Base-by-base conservation (phyloP, 1,284 basidiomycete genomes). In the Sparassis latifolia region DNA sequence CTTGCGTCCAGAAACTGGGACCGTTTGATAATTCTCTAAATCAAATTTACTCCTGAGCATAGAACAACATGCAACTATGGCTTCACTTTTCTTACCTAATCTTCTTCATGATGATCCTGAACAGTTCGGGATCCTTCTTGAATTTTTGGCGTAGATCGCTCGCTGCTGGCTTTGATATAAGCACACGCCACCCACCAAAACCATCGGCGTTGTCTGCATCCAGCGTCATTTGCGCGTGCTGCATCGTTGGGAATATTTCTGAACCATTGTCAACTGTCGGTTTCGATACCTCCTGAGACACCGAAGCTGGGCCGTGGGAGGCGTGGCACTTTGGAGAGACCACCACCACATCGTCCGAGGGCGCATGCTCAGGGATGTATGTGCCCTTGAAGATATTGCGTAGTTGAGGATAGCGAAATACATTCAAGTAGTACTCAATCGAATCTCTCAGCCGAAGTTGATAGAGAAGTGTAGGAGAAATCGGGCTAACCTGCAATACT, bases 1-100 rank as follows among this genome's bases (percentile, higher is more conserved):
- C 80, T 5, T 73, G 71, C 20, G 20, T 20, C 20, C 20, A 0
- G 83, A 84, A 59, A 86, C 20, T 85, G 53, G 81, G 75, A 0
- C 84, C 84, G 5, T 77, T 75, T 0, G 83, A 86, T 2, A 86
- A 68, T 51, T 84, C 78, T 57, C 83, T 86, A 49, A n/a, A 20
- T 39, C 12, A 42, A 20, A 42, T 31, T 38, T 43, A 20, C 20
- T 20, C 20, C 20, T 20, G 20, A 20, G 20, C 20, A 20, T 20
- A 28, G 32, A 42, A 12, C 42, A 33, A 3, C 3, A 10, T 28
- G 41, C 20, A 39, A 33, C 7, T 28, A 5, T 45, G 47, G 55
- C 53, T 20, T 37, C 4, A 5, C 12, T 12, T 12, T 29, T 55
- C 61, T 9, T 45, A 79, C 82, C 70, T 76, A 57, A 85, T 82